Base-by-base conservation (phyloP, 257 asterid genomes). In the Primulina huaijiensis region DNA sequence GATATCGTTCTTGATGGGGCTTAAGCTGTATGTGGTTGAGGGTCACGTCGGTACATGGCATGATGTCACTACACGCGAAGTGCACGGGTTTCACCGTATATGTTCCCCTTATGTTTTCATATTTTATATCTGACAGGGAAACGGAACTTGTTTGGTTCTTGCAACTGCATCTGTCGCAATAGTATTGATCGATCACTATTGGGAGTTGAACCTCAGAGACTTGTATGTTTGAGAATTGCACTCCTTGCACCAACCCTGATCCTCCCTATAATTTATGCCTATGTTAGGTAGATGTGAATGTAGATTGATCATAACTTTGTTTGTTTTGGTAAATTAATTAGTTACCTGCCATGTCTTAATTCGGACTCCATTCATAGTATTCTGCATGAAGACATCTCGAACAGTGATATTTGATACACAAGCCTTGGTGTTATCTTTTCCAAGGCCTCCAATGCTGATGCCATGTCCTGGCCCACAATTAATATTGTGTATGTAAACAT, bases 181-280 rank as follows among this genome's bases (percentile, higher is more conserved):
- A 94, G 82, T 76, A 94, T 62, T 91, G 99, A 58, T 94, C 96
- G 60, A 94, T 90, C 27, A 94, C 83, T 10, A 94, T 91, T 0
- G 99, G 99, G 23, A 84, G 69, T 74, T 91, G 89, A 56, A 94
- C 99, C 73, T 91, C 96, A 0, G 86, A 78, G 3, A 94, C 80
- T 75, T 89, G 96, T 34, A 91, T 85, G 85, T 94, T 91, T 0
- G 97, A 94, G 17, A 94, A 94, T 3, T 80, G 82, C 6, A 94
- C 75, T 17, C 89, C 89, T 65, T 79, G 90, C 35, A 91, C 99
- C 1, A 87, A 86, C 9, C 99, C 99, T n/a, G 90, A 83, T 23
- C 34, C 99, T 97, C 99, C 99, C 99, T 93, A 88, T 17, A 29
- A 23, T 23, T 23, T 23, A 23, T 23, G 25, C 25, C 25, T 23